Evolutionary conservation across 2,329 filamentous ascomycete species (phyloP).

Genomic region (Cercospora beticola): DNA sequence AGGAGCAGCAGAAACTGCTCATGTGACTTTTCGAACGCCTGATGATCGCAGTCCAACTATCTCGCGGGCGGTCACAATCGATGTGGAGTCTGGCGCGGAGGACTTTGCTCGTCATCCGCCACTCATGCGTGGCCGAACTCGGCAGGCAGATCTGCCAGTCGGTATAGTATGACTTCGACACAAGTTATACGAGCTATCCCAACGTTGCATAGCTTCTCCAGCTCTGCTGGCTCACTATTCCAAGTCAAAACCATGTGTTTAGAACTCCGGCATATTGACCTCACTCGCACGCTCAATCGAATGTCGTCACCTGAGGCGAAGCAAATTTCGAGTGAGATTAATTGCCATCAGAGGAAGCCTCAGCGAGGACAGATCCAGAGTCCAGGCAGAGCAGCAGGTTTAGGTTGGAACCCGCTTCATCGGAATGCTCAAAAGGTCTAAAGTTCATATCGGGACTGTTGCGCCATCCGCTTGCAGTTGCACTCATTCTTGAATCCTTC

Average conservation of each 20-base stretch:
- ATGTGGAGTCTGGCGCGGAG: not conserved
- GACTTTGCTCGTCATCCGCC: not conserved
- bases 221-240: not conserved
- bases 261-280: not conserved
- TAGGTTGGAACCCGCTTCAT: not conserved
- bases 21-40: not conserved
- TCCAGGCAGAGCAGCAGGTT: not conserved
- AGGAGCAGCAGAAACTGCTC: not conserved
- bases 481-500: not conserved
- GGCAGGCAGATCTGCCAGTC: not conserved
- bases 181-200: not conserved
- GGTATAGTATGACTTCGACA: not conserved
- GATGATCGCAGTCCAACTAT: not conserved
- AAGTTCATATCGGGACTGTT: not conserved
- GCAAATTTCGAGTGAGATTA: too few relatives aligned
- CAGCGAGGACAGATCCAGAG: too few relatives aligned
- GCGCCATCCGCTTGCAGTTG: not conserved
- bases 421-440: not conserved
- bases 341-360: too few relatives aligned
- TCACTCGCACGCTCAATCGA: too few relatives aligned
- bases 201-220: not conserved
- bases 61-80: not conserved
- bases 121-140: not conserved
- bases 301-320: too few relatives aligned
- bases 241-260: not conserved